phyloP scores from a whole-genome alignment of 805 yeast species.

The Metschnikowia henanensis region DNA sequence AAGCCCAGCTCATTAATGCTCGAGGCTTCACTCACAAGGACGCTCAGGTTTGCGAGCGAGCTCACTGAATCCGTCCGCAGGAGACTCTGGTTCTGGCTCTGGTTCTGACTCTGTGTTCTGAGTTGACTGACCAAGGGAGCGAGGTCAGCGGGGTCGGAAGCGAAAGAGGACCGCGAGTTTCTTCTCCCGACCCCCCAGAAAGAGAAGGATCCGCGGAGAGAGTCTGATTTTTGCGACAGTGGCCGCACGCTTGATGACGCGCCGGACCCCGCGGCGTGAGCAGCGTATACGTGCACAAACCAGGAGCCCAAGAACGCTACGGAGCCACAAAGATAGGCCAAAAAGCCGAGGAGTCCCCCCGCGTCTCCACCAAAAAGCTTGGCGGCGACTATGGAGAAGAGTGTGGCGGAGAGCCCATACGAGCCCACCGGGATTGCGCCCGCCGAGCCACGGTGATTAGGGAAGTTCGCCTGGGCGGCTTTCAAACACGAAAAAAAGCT shows the following conservation, averaged over 20 bases:
- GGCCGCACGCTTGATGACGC: background rate
- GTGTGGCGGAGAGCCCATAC: conserved; percentile 69
- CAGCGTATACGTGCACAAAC: conserved; percentile 40
- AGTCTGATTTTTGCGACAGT: background rate
- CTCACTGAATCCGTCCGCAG: conserved; percentile 7
- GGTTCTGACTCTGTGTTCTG: conserved; percentile 8
- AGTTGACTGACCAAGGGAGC: conserved; percentile 10
- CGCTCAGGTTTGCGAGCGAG: conserved; percentile 10
- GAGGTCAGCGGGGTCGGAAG: conserved; percentile 11
- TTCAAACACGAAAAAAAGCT: conserved; percentile 59
- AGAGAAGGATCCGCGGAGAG: conserved; percentile 35
- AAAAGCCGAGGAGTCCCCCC: conserved; percentile 53
- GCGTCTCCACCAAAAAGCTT: conserved; percentile 52
- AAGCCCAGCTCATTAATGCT: conserved; percentile 10
- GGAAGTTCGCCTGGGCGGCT: conserved; percentile 63
- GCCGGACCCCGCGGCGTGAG: conserved; percentile 2
- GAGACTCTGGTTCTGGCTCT: too few relatives aligned
- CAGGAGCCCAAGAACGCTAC: conserved; percentile 45
- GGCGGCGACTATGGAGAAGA: conserved; percentile 60
- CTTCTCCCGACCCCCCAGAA: conserved; percentile 43
- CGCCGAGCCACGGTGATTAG: conserved; percentile 68
- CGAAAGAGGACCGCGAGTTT: conserved; percentile 19
- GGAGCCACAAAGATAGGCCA: conserved; percentile 52
- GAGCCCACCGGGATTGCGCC: conserved; percentile 67
- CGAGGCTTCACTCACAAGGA: conserved; percentile 12